Evolutionary conservation across 2,329 filamentous ascomycete genomes (phyloP).

Genomic region (Didymella segeticola): DNA sequence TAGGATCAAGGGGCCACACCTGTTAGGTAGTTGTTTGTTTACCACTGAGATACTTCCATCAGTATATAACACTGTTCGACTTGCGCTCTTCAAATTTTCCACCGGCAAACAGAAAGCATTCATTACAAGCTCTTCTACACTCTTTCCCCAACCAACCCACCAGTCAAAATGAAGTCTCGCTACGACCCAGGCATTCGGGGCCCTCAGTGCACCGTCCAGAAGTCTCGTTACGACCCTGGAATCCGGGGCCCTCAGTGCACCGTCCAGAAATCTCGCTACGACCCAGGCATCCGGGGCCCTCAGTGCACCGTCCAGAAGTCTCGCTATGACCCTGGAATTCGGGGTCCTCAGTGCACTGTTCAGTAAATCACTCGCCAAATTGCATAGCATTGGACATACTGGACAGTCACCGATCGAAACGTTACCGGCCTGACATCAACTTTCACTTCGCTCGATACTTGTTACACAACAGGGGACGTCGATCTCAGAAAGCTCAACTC

Average conservation of each 20-base stretch:
- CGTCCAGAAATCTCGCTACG: background rate
- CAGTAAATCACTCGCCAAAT: slow-evolving; percentile 4
- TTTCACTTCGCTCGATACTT: slow-evolving; percentile 10
- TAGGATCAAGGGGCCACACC: too few relatives aligned
- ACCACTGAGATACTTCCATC: background rate
- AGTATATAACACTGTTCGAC: background rate
- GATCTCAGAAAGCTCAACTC: background rate
- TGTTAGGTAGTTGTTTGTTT: background rate
- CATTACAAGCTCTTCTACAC: slow-evolving; percentile 24
- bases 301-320: slow-evolving; percentile 17
- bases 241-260: slow-evolving; percentile 9
- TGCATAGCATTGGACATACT: background rate
- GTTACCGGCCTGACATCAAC: background rate
- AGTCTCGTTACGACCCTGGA: too few relatives aligned
- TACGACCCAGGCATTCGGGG: too few relatives aligned
- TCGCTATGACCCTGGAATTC: background rate
- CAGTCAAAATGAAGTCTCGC: slow-evolving; percentile 1
- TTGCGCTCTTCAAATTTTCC: background rate
- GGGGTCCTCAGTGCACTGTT: slow-evolving; percentile 5
- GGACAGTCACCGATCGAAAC: background rate
- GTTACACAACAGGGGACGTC: background rate
- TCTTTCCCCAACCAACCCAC: slow-evolving; percentile 11
- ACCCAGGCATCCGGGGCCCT: background rate
- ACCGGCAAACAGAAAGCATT: slow-evolving; percentile 27
- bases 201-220: too few relatives aligned